Evolutionary conservation across 2,329 filamentous ascomycete genomes (phyloP).

Genomic region (Microdochium trichocladiopsis): DNA sequence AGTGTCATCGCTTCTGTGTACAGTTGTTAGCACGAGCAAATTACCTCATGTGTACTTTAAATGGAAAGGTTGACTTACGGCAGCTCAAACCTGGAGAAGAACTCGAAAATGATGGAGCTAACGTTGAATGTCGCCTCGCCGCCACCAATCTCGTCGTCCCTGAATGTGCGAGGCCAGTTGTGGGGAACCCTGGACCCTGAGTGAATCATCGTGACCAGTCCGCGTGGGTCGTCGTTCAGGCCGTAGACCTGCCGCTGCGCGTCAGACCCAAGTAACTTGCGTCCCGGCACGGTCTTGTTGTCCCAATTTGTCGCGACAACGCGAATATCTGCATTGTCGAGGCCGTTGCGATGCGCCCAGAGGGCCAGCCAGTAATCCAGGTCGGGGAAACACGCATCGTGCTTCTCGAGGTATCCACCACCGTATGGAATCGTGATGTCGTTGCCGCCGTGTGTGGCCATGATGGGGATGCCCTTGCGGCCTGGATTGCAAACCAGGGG

Average conservation of each 20-base stretch:
- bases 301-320: not conserved
- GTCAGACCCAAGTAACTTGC: not conserved
- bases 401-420: not conserved
- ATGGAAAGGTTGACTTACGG: not conserved
- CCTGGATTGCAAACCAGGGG: not conserved
- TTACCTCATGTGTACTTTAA: not conserved
- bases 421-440: not conserved
- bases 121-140: slow-evolving; percentile 1
- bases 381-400: not conserved
- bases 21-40: not conserved
- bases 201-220: not conserved
- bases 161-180: not conserved
- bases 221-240: not conserved
- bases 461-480: not conserved
- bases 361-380: not conserved
- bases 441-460: not conserved
- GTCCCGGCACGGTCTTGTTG: not conserved
- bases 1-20: not conserved
- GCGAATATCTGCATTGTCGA: not conserved
- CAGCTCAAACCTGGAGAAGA: not conserved
- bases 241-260: not conserved
- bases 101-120: slow-evolving; percentile 1
- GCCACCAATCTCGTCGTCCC: not conserved
- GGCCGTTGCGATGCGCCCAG: not conserved
- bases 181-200: not conserved